phyloP scores from a whole-genome alignment of 345 rosid genomes.

The Orychophragmus violaceus region DNA sequence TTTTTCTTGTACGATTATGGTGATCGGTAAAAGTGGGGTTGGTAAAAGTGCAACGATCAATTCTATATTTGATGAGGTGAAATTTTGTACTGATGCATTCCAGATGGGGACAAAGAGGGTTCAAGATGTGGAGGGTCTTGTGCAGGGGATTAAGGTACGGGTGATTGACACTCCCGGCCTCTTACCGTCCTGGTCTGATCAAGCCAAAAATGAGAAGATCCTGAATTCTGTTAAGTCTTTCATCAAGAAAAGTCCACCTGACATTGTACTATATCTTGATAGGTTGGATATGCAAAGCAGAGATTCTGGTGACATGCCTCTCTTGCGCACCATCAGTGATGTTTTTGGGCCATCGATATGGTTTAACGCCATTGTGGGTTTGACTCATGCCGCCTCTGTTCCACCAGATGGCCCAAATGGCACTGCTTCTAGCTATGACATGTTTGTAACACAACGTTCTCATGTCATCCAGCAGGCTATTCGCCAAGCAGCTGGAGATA shows the following conservation, averaged over 20 bases:
- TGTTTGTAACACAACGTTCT: conserved; percentile 96
- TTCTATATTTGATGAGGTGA: conserved; percentile 91
- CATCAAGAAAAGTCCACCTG: conserved; percentile 88
- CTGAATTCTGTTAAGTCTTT: conserved; percentile 73
- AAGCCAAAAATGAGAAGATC: conserved; percentile 84
- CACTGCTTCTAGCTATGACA: conserved; percentile 85
- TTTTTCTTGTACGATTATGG: conserved; percentile 99
- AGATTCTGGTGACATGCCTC: conserved; percentile 94
- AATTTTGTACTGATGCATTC: conserved; percentile 83
- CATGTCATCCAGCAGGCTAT: conserved; percentile 96
- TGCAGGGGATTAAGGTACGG: conserved; percentile 94
- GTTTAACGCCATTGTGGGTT: conserved; percentile 98
- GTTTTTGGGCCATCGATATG: conserved; percentile 92
- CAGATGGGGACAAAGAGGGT: conserved; percentile 85
- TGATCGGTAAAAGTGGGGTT: conserved; percentile 94
- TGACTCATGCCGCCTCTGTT: conserved; percentile 98
- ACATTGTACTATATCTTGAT: conserved; percentile 94
- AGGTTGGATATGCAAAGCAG: conserved; percentile 93
- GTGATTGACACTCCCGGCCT: conserved; percentile 99
- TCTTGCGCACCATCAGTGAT: conserved; percentile 84
- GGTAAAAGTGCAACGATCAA: conserved; percentile 99
- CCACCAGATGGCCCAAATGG: conserved; percentile 99
- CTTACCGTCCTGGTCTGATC: conserved; percentile 91
- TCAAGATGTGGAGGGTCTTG: conserved; percentile 93
- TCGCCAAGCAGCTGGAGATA: conserved; percentile 98